A percentile compares a stretch with the other conserved stretches of the same genome.
phyloP scores from a whole-genome alignment of 2,329 filamentous ascomycete species.

The Chalaropsis thielavioides region DNA sequence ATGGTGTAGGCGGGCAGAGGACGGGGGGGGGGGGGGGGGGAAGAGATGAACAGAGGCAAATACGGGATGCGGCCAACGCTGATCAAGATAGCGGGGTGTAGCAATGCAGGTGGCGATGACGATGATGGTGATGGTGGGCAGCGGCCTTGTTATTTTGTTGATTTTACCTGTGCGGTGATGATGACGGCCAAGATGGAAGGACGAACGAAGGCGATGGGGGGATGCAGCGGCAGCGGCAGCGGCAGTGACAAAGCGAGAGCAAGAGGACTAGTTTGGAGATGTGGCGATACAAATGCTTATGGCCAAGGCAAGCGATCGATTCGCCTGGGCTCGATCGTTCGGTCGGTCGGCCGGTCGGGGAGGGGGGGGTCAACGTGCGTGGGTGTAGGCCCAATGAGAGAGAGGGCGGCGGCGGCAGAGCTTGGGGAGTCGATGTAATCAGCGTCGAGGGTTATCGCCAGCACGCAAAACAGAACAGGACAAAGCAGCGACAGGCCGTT shows the following conservation, averaged over 20 bases:
- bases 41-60: neutral
- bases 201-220: no score
- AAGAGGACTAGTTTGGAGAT: neutral
- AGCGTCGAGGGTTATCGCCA: neutral
- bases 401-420: neutral
- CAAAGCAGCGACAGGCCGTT: neutral
- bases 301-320: neutral
- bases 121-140: no score
- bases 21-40: no score
- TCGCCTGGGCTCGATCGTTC: neutral
- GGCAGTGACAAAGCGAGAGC: no score
- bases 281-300: conserved; percentile 3
- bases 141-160: neutral
- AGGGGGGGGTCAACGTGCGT: neutral
- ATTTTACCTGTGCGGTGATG: no score
- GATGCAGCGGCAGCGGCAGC: neutral
- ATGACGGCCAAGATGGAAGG: neutral
- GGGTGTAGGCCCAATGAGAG: neutral
- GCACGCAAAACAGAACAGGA: neutral
- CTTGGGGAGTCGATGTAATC: neutral
- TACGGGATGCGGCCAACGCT: neutral
- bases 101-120: no score
- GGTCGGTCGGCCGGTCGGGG: neutral
- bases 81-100: no score
- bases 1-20: conserved; percentile 4